Percentiles rank a stretch among this genome's conserved stretches.
These are phyloP conservation scores for Tagetes patula DNA, from an alignment of 129 eudicot genomes.

Conservation along the genomic window DNA sequence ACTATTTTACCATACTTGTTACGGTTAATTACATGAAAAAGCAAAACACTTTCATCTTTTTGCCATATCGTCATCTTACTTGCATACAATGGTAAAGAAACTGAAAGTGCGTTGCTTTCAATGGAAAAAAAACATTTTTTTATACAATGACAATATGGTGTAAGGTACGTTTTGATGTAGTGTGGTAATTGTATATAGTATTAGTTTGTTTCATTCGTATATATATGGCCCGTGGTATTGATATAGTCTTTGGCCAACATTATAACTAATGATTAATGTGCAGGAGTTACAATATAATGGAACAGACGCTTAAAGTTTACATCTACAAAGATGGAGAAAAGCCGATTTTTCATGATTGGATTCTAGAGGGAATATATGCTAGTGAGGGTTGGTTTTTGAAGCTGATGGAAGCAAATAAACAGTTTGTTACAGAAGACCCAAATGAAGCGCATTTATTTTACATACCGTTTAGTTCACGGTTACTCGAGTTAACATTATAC, in stretches of 20 bases:
- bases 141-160: background rate
- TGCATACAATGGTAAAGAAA: background rate
- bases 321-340: slow-evolving; percentile 75
- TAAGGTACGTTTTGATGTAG: background rate
- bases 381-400: slow-evolving; percentile 93
- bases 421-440: slow-evolving; percentile 64
- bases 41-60: background rate
- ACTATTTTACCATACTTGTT: background rate
- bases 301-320: slow-evolving; percentile 67
- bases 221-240: too few relatives aligned
- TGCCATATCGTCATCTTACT: background rate
- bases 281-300: slow-evolving; percentile 70
- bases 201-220: too few relatives aligned
- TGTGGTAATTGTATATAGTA: too few relatives aligned
- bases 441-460: slow-evolving; percentile 71
- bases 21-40: background rate
- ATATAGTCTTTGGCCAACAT: too few relatives aligned
- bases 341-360: slow-evolving; percentile 66
- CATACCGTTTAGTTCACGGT: slow-evolving; percentile 67
- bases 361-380: slow-evolving; percentile 79
- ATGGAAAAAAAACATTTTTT: background rate
- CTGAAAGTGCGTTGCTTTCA: background rate
- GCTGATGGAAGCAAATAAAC: slow-evolving; percentile 61
- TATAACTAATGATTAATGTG: background rate
- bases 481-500: slow-evolving; percentile 54